Base-by-base conservation (phyloP, 495 filamentous ascomycete genomes). In the Daldinia bambusicola region DNA sequence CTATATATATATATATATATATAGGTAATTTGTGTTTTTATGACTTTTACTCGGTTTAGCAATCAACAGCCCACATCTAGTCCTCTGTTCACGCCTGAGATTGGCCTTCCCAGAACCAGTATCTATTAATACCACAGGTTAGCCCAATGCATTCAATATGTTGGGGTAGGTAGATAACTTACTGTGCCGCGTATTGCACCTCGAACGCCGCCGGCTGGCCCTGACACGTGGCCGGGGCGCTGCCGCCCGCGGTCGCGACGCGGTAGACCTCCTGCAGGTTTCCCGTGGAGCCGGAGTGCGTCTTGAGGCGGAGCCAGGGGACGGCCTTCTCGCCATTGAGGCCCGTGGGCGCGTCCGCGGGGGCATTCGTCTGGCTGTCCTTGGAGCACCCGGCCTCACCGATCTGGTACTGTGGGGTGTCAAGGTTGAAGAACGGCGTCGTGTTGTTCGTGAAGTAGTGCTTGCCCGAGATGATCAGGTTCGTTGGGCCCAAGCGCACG, bases 181-280 rank as follows among this genome's bases (percentile, higher is more conserved):
- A 98, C 83, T 93, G 89, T 7, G 95, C 89, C 12, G 92, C 84
- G 80, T 99, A 99, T 76, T 93, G 83, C 37, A 96, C 86, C 55
- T 87, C 77, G 69, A 99, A 94, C 5, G 74, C 57, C 32, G 80
- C 78, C 1, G 83, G 77, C 84, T 87, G 82, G 1, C 89, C 91
- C 40, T 87, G 75, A 78, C 95, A 99, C 0, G 88, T 94, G 38
- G 85, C 80, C 0, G 95, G 94, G 0, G 92, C 75, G n/a, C 82
- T 84, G 16, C 95, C 95, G 9, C 93, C 93, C 2, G 89, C 93
- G 0, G 95, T 99, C 74, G 93, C 84, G 14, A 98, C 81, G n/a
- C 95, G 85, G 75, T 95, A 98, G 7, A 95, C 89, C 74, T 92
- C 86, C 79, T 90, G 88, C 67, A 91, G 88, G 14, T 82, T 76